Conservation (phyloP, 108 stramenopile species). For the Epipyxis sp. region DNA sequence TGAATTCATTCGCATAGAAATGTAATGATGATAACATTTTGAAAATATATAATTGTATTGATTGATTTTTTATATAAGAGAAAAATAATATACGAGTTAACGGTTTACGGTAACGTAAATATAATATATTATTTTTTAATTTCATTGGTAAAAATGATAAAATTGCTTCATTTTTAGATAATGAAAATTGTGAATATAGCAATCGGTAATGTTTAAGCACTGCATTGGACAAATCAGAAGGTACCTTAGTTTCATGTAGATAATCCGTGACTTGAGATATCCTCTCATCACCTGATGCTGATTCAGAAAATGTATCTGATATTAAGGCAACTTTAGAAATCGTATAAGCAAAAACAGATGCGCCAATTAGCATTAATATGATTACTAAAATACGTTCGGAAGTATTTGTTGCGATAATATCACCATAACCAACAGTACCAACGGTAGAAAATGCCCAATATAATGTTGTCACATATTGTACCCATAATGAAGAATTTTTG, state of each 20-base stretch:
- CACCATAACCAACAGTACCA: slow-evolving; percentile 27
- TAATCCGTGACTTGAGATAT: slow-evolving; percentile 20
- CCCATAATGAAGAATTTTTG: no score
- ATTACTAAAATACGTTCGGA: not conserved
- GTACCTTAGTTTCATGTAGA: slow-evolving; percentile 4
- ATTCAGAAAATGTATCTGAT: not conserved
- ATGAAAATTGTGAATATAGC: no score
- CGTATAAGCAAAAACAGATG: slow-evolving; percentile 21
- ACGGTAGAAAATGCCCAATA: slow-evolving; percentile 18
- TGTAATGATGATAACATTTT: no score
- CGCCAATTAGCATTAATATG: slow-evolving; percentile 5
- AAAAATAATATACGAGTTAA: no score
- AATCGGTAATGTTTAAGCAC: slow-evolving; percentile 9
- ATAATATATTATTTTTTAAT: no score
- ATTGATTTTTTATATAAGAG: no score
- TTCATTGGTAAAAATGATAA: no score
- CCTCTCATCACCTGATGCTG: not conserved
- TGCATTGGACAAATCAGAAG: not conserved
- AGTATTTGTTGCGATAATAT: not conserved
- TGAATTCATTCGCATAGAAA: no score
- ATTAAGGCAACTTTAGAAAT: not conserved
- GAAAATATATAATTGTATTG: no score
- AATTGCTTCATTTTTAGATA: no score
- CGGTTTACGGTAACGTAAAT: no score
- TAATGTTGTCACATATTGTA: not conserved